Conservation (phyloP, 306 rosid species). For the Vachellia pachyceras region DNA sequence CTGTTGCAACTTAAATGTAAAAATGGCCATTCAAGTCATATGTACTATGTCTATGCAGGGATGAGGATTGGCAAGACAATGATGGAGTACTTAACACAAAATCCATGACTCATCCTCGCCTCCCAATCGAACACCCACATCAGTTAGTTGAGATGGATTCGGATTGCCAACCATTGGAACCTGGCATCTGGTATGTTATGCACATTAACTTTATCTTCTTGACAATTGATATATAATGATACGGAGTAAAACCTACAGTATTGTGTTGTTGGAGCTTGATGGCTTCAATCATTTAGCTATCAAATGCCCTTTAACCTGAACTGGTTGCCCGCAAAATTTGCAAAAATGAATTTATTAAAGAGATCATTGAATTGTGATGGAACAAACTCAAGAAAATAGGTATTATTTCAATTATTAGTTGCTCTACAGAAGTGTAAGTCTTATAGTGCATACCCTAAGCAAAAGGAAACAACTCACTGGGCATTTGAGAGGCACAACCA, state of each 20-base stretch:
- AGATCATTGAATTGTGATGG: background rate
- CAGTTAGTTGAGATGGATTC: constrained; percentile 72
- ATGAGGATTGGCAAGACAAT: constrained; percentile 97
- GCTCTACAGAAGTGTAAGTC: too few relatives aligned
- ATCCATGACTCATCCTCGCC: constrained; percentile 91
- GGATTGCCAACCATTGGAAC: constrained; percentile 77
- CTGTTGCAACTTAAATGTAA: background rate
- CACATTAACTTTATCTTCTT: background rate
- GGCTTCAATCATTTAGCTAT: constrained; percentile 9
- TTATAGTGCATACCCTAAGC: too few relatives aligned
- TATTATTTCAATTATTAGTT: too few relatives aligned
- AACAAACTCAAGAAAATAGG: too few relatives aligned
- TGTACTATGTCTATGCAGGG: constrained; percentile 60
- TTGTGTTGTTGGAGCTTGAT: constrained; percentile 32
- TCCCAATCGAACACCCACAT: constrained; percentile 85
- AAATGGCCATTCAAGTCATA: background rate
- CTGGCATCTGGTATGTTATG: constrained; percentile 71
- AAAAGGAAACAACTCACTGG: too few relatives aligned
- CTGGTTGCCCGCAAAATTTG: background rate
- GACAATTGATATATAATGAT: background rate
- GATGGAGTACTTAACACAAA: constrained; percentile 96
- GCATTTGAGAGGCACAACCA: too few relatives aligned
- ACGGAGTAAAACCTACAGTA: background rate
- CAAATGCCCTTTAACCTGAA: constrained; percentile 15
- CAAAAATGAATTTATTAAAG: background rate